Evolutionary conservation across 2,329 filamentous ascomycete genomes (phyloP).

Genomic region (Thelonectria olida): DNA sequence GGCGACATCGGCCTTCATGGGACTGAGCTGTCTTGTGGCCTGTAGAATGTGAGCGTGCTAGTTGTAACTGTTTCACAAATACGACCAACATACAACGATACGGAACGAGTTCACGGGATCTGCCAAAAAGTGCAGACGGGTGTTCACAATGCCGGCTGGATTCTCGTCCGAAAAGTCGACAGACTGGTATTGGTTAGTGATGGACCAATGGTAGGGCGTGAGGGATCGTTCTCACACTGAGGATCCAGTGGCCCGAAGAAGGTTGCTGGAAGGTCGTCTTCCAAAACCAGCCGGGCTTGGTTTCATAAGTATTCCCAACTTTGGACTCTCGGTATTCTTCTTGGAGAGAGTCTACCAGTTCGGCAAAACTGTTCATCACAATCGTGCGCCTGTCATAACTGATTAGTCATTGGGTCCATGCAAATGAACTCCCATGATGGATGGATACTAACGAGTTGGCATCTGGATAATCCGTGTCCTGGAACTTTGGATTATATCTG

Average conservation of each 20-base stretch:
- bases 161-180: not conserved
- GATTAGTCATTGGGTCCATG: not conserved
- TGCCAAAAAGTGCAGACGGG: not conserved
- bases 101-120: no score
- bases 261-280: not conserved
- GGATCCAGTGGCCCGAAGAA: not conserved
- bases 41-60: not conserved
- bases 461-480: not conserved
- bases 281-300: not conserved
- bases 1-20: not conserved
- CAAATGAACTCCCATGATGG: not conserved
- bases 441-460: not conserved
- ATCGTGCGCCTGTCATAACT: not conserved
- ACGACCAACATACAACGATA: not conserved
- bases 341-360: conserved; percentile 2
- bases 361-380: not conserved
- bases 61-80: not conserved
- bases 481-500: conserved; percentile 1
- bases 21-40: not conserved
- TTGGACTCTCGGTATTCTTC: not conserved
- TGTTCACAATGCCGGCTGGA: not conserved
- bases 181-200: not conserved
- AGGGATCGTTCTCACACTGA: not conserved
- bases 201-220: no score
- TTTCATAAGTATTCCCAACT: not conserved